A percentile compares a stretch with the other conserved stretches of the same genome.
Conservation (phyloP, 441 rosid genomes). For the Flueggea neowawraea region DNA sequence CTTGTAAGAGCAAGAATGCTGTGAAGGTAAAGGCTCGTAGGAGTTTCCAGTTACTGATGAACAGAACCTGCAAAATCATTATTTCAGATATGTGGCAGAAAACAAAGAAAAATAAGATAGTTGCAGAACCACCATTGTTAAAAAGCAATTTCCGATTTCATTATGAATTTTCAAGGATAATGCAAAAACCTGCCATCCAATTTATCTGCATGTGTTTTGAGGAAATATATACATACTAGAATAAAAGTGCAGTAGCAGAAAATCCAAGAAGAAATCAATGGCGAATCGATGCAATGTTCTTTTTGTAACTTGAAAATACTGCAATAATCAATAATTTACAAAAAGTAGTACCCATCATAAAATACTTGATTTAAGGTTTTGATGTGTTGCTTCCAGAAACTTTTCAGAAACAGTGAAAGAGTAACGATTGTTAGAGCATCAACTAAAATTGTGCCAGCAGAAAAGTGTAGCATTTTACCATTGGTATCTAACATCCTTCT, state of each 20-base stretch:
- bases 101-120: neutral
- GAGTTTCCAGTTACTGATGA: constrained; percentile 48
- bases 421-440: neutral
- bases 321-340: no score
- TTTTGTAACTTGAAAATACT: no score
- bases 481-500: constrained; percentile 68
- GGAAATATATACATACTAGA: no score
- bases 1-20: constrained; percentile 77
- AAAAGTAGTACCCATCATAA: no score
- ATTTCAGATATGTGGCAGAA: constrained; percentile 12
- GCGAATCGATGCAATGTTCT: no score
- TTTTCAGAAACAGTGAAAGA: neutral
- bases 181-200: constrained; percentile 1
- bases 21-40: constrained; percentile 70
- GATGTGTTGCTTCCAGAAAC: no score
- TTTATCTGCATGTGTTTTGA: neutral
- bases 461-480: constrained; percentile 45
- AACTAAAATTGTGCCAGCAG: neutral
- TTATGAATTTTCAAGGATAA: constrained; percentile 6
- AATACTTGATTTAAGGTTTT: no score
- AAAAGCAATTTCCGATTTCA: constrained; percentile 1
- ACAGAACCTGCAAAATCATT: constrained; percentile 61
- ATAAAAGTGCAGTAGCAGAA: no score
- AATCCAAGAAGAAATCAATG: no score
- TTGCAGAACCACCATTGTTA: no score